phyloP scores from a whole-genome alignment of 2,329 filamentous ascomycete genomes.

The Venturia oleaginea region DNA sequence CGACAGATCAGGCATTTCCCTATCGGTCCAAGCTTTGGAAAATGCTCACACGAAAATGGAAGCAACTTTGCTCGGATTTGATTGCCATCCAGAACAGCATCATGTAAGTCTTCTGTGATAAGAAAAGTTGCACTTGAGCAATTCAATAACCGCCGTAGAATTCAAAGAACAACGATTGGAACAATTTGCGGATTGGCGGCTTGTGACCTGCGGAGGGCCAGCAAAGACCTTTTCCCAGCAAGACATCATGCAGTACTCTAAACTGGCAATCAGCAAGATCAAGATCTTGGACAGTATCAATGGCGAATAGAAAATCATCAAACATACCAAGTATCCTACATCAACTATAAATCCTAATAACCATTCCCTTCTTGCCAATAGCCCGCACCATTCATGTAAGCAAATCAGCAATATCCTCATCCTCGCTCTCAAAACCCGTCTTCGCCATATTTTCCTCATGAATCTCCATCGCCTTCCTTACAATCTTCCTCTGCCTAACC shows the following conservation, averaged over 20 bases:
- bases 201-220: too few relatives aligned
- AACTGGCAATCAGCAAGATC: background rate
- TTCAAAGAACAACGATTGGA: background rate
- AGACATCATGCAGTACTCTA: background rate
- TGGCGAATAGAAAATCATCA: background rate
- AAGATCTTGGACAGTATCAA: background rate
- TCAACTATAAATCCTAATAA: background rate
- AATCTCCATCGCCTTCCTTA: constrained; percentile 55
- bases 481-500: constrained; percentile 57
- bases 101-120: too few relatives aligned
- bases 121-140: background rate
- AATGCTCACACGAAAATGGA: background rate
- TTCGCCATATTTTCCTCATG: constrained; percentile 47
- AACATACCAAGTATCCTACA: background rate
- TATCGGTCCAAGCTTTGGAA: too few relatives aligned
- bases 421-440: constrained; percentile 53
- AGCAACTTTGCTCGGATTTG: background rate
- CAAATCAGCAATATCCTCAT: constrained; percentile 68
- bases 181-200: background rate
- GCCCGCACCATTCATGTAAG: constrained; percentile 41
- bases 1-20: background rate
- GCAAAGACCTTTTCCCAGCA: background rate
- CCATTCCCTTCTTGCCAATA: background rate
- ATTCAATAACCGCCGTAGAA: background rate
- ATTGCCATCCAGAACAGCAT: too few relatives aligned